Percentiles rank a stretch among this genome's conserved stretches.
Evolutionary conservation across 2,329 filamentous ascomycete species (phyloP).

Genomic region (Pseudogymnoascus sp.): DNA sequence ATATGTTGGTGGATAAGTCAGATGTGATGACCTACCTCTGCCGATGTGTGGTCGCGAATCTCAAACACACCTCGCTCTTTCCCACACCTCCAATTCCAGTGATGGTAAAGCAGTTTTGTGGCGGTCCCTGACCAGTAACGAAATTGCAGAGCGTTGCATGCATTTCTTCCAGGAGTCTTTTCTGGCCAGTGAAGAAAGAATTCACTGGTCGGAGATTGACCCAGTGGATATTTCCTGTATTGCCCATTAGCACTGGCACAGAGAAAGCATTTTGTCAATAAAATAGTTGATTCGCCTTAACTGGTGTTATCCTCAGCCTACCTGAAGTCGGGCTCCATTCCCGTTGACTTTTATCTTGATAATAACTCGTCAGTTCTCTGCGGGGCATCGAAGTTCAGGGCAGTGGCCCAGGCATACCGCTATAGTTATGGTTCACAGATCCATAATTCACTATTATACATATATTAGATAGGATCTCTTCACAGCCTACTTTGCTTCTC

Average conservation of each 20-base stretch:
- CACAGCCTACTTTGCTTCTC: too few species aligned
- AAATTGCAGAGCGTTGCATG: neutral
- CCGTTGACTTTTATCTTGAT: neutral
- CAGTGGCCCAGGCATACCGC: too few species aligned
- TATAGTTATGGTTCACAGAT: too few species aligned
- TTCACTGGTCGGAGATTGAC: neutral
- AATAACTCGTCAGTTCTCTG: neutral
- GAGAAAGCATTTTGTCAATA: neutral
- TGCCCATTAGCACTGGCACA: neutral
- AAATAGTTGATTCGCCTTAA: neutral
- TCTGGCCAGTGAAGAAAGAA: neutral
- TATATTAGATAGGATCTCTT: too few species aligned
- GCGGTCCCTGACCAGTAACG: neutral
- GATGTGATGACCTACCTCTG: neutral
- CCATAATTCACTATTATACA: too few species aligned
- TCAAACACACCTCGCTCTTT: neutral
- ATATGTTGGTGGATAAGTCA: neutral
- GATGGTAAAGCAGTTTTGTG: neutral
- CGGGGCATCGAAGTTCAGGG: too few species aligned
- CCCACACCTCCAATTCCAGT: neutral
- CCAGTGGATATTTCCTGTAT: neutral
- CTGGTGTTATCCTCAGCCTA: neutral
- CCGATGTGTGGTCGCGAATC: neutral
- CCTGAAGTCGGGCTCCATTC: neutral
- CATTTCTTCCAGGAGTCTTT: neutral